A percentile compares a stretch with the other conserved stretches of the same genome.
Evolutionary conservation across 23 red algal species (phyloP).

Genomic region (Gracilaria gracilis): DNA sequence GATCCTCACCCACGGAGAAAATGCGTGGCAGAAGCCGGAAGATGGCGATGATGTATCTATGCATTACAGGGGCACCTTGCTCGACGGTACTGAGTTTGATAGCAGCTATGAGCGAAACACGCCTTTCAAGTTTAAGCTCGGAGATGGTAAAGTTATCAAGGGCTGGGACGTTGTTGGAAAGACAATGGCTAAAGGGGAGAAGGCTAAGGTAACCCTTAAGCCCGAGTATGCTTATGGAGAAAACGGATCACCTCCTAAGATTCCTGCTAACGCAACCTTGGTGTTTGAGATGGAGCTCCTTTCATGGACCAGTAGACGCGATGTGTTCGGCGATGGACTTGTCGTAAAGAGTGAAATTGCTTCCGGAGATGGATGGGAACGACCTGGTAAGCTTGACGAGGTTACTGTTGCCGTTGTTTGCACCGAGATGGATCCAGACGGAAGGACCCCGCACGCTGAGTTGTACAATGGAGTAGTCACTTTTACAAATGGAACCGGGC

Average conservation of each 20-base stretch:
- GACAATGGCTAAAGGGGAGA: slow-evolving; percentile 86
- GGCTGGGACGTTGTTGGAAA: slow-evolving; percentile 88
- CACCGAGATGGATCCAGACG: slow-evolving; percentile 36
- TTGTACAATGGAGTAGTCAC: slow-evolving; percentile 46
- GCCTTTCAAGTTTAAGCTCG: slow-evolving; percentile 89
- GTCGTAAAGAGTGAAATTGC: slow-evolving; percentile 72
- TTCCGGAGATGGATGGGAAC: slow-evolving; percentile 91
- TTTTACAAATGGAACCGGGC: slow-evolving; percentile 36
- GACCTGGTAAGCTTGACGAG: slow-evolving; percentile 72
- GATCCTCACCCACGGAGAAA: slow-evolving; percentile 68
- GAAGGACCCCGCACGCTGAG: not conserved
- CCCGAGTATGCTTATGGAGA: slow-evolving; percentile 95
- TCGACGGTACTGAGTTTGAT: slow-evolving; percentile 80
- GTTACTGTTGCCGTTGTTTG: slow-evolving; percentile 50
- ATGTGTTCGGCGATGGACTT: slow-evolving; percentile 90
- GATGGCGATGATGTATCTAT: slow-evolving; percentile 72
- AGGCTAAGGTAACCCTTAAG: slow-evolving; percentile 83
- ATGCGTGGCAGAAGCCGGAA: slow-evolving; percentile 68
- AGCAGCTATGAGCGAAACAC: slow-evolving; percentile 74
- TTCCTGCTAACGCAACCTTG: slow-evolving; percentile 82
- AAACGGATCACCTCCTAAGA: slow-evolving; percentile 85
- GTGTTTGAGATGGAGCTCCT: slow-evolving; percentile 95
- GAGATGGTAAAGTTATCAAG: slow-evolving; percentile 89
- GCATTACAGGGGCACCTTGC: slow-evolving; percentile 67
- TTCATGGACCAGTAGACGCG: slow-evolving; percentile 83